phyloP scores from a whole-genome alignment of 1,284 basidiomycete species.

The Papiliotrema nemorosa region DNA sequence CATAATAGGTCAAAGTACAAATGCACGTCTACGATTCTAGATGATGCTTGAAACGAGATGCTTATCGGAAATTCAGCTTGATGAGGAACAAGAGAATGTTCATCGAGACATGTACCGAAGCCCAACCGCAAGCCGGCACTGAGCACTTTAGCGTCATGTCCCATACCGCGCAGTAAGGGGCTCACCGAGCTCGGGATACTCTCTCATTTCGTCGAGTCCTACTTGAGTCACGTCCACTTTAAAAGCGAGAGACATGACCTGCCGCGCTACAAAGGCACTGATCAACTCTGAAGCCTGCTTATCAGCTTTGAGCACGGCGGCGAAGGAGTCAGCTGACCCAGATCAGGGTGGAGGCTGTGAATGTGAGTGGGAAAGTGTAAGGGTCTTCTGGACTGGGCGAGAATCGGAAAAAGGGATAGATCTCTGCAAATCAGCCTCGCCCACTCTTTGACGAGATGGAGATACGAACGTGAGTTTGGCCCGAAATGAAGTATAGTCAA shows the following conservation, averaged over 20 bases:
- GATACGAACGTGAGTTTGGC: slow-evolving; percentile 47
- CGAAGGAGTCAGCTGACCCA: slow-evolving; percentile 46
- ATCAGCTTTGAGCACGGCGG: neutral
- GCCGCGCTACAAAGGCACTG: slow-evolving; percentile 52
- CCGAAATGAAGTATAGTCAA: slow-evolving; percentile 55
- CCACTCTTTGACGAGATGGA: neutral
- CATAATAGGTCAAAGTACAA: no score
- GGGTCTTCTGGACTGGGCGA: slow-evolving; percentile 52
- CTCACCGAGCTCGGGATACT: slow-evolving; percentile 52
- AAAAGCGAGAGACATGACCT: slow-evolving; percentile 51
- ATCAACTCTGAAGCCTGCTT: slow-evolving; percentile 50
- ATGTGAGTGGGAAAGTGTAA: slow-evolving; percentile 58
- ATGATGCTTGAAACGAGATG: no score
- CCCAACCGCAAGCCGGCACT: slow-evolving; percentile 52
- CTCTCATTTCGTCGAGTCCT: slow-evolving; percentile 55
- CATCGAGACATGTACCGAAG: slow-evolving; percentile 55
- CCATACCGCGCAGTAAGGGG: neutral
- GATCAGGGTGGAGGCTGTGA: slow-evolving; percentile 54
- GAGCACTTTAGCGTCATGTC: neutral
- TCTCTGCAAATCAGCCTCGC: slow-evolving; percentile 22
- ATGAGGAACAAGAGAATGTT: slow-evolving; percentile 56
- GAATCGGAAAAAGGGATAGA: slow-evolving; percentile 59
- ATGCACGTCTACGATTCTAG: no score
- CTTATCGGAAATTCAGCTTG: slow-evolving; percentile 47
- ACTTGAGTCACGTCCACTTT: slow-evolving; percentile 54